Evolutionary conservation across 2,329 filamentous ascomycete species (phyloP).

Genomic region (Microdochium trichocladiopsis): DNA sequence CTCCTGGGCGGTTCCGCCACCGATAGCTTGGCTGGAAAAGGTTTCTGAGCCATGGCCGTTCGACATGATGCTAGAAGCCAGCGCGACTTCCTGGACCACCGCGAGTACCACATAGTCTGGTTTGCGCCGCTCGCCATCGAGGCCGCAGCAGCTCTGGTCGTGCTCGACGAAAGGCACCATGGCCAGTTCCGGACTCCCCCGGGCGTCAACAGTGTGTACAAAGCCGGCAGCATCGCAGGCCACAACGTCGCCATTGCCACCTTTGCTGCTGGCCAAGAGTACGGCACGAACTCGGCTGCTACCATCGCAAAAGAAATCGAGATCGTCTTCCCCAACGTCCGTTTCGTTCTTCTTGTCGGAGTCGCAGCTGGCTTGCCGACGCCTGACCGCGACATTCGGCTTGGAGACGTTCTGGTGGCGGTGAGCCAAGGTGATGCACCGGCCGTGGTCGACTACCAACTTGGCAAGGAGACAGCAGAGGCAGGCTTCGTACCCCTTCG

Average conservation of each 20-base stretch:
- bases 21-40: no score
- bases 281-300: not conserved
- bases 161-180: not conserved
- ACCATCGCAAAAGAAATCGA: not conserved
- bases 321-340: constrained; percentile 14
- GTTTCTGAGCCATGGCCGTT: no score
- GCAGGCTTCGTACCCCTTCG: not conserved
- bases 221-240: not conserved
- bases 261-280: not conserved
- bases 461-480: constrained; percentile 5
- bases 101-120: not conserved
- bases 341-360: constrained; percentile 18
- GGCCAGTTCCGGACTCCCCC: not conserved
- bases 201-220: not conserved
- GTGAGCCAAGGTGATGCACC: not conserved
- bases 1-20: no score
- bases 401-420: not conserved
- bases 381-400: not conserved
- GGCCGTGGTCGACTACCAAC: not conserved
- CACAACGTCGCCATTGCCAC: constrained; percentile 1
- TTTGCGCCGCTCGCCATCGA: not conserved
- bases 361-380: constrained; percentile 19
- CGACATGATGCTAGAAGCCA: no score
- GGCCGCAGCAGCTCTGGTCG: not conserved
- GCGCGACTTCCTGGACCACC: not conserved